Percentiles rank a stretch among this genome's conserved stretches.
These are phyloP conservation scores for Lobulomyces angularis DNA, from an alignment of 192 early-diverging fungal genomes.

Conservation along the genomic window DNA sequence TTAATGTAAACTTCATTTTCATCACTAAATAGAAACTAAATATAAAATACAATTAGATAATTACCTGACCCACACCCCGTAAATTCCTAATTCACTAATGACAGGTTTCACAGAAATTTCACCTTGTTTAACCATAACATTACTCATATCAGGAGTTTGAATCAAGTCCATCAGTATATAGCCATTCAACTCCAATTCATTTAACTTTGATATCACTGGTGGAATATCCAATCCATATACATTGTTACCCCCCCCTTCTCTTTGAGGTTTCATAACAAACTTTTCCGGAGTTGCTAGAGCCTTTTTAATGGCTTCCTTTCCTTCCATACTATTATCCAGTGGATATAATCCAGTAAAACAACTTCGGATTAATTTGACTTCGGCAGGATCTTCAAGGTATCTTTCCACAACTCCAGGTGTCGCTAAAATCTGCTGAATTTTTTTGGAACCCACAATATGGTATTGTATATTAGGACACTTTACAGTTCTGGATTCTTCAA, in stretches of 20 bases:
- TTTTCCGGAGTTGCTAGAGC: slow-evolving; percentile 53
- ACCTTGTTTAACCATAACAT: slow-evolving; percentile 67
- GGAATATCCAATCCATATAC: slow-evolving; percentile 79
- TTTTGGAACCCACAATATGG: slow-evolving; percentile 90
- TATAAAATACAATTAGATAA: slow-evolving; percentile 3
- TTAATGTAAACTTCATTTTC: slow-evolving; percentile 51
- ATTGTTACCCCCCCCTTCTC: slow-evolving; percentile 96
- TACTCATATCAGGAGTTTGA: slow-evolving; percentile 56
- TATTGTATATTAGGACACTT: slow-evolving; percentile 84
- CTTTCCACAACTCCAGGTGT: slow-evolving; percentile 67
- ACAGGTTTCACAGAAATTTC: slow-evolving; percentile 56
- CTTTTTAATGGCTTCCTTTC: slow-evolving; percentile 48
- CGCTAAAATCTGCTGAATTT: slow-evolving; percentile 87
- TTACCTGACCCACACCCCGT: slow-evolving; percentile 78
- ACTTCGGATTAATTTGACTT: slow-evolving; percentile 39
- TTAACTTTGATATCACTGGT: slow-evolving; percentile 31
- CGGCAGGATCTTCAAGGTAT: slow-evolving; percentile 25
- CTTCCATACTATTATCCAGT: slow-evolving; percentile 56
- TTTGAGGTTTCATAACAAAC: slow-evolving; percentile 90
- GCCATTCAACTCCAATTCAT: slow-evolving; percentile 55
- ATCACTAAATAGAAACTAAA: slow-evolving; percentile 31
- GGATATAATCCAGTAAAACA: slow-evolving; percentile 88
- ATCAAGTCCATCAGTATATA: slow-evolving; percentile 97
- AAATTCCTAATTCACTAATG: slow-evolving; percentile 88
- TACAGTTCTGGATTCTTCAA: slow-evolving; percentile 72